Conservation (phyloP, 208 protist species). For the Trichomonas vaginalis region DNA sequence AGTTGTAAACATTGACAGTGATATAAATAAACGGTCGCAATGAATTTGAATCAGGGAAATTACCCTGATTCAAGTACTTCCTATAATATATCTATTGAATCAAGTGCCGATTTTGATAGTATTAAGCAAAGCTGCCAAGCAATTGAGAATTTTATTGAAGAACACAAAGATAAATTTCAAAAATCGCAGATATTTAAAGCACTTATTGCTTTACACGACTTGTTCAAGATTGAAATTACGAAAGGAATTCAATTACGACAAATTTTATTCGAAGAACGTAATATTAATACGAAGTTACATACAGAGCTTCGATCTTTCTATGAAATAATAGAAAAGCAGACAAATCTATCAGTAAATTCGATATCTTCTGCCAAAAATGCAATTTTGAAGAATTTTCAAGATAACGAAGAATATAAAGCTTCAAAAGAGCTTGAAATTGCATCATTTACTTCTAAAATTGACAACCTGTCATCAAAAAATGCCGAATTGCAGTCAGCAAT, state of each 20-base stretch:
- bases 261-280: not conserved
- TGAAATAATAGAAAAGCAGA: not conserved
- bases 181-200: not conserved
- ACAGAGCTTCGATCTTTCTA: not conserved
- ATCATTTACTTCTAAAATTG: not conserved
- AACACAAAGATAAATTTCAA: not conserved
- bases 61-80: not conserved
- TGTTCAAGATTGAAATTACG: not conserved
- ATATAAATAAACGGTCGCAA: not conserved
- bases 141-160: not conserved
- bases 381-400: not conserved
- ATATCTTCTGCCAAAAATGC: not conserved
- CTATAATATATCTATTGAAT: not conserved
- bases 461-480: not conserved
- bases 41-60: not conserved
- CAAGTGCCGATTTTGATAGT: not conserved
- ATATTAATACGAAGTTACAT: not conserved
- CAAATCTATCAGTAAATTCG: not conserved
- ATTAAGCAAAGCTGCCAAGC: not conserved
- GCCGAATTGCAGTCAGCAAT: not conserved
- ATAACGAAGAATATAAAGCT: not conserved
- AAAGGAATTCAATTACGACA: not conserved
- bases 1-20: too few relatives aligned
- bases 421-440: not conserved
- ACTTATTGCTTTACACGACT: not conserved